Percentiles rank a stretch among this genome's conserved stretches.
These are phyloP conservation scores for Solanum arcanum DNA, from an alignment of 257 asterid genomes.

Conservation along the genomic window DNA sequence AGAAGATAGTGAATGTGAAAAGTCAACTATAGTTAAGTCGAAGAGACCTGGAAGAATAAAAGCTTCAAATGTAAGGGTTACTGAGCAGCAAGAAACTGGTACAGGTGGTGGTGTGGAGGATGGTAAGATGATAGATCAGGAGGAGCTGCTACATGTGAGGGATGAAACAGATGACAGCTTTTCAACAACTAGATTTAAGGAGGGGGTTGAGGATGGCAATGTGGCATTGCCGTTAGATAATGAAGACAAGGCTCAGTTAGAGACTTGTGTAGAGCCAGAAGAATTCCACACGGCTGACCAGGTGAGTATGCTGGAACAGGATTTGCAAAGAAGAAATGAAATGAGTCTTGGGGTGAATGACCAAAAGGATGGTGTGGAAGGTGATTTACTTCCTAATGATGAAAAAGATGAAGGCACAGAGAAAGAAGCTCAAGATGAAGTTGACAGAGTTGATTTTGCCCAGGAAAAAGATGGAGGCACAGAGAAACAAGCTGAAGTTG, in stretches of 20 bases:
- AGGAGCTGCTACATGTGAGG: conserved; percentile 19
- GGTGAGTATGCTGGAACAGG: conserved; percentile 23
- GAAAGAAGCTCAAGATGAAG: conserved; percentile 4
- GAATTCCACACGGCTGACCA: conserved; percentile 22
- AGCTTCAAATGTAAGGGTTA: conserved; percentile 30
- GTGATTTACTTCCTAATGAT: conserved; percentile 15
- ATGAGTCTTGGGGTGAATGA: conserved; percentile 16
- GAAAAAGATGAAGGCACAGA: conserved; percentile 10
- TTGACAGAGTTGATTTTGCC: conserved; percentile 11
- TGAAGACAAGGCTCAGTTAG: conserved; percentile 17
- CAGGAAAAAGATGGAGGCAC: conserved; percentile 11
- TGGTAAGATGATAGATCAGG: conserved; percentile 18
- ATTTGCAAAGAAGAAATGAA: conserved; percentile 15
- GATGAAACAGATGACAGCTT: conserved; percentile 23
- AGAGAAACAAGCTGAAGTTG: conserved; percentile 1
- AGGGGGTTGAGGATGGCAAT: conserved; percentile 25
- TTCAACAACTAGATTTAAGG: neutral
- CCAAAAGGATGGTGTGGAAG: conserved; percentile 18
- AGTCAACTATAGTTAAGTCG: conserved; percentile 46
- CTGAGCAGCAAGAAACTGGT: conserved; percentile 30
- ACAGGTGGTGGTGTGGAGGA: conserved; percentile 24
- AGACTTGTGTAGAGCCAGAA: conserved; percentile 20
- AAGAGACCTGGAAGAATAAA: conserved; percentile 50
- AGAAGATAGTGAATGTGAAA: conserved; percentile 22
- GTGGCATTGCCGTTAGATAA: conserved; percentile 14